Conservation (phyloP, 352 stramenopile genomes). For the Globisporangium orthogonon region DNA sequence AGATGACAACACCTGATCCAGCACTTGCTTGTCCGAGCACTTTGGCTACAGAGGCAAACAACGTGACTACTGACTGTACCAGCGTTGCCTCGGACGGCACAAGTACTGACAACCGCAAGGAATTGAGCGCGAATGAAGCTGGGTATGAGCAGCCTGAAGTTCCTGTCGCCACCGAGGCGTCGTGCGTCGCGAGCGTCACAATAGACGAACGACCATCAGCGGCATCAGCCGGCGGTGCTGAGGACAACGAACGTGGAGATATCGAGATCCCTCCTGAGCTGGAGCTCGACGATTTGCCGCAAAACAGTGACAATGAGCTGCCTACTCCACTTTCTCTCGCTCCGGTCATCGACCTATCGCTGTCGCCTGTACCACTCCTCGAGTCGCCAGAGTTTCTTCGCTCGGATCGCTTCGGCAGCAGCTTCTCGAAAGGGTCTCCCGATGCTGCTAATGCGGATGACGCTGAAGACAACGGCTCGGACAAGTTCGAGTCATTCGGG, state of each 20-base stretch:
- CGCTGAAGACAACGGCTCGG: constrained; percentile 6
- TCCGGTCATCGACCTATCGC: constrained; percentile 5
- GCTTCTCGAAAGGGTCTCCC: neutral
- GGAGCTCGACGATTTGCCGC: neutral
- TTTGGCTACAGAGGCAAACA: neutral
- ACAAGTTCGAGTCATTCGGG: constrained; percentile 32
- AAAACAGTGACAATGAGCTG: neutral
- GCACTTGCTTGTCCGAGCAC: neutral
- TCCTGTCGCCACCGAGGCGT: neutral
- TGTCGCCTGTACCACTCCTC: constrained; percentile 10
- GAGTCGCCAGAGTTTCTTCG: constrained; percentile 6
- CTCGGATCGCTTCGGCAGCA: constrained; percentile 2
- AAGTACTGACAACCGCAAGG: neutral
- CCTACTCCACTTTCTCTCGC: neutral
- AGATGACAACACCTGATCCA: neutral
- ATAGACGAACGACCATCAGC: neutral
- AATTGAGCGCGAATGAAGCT: neutral
- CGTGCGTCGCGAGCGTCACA: neutral
- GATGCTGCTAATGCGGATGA: neutral
- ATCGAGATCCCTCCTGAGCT: neutral
- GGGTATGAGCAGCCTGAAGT: neutral
- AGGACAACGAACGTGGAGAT: neutral
- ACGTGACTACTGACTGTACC: no score
- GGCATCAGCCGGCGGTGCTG: no score
- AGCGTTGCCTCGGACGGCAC: neutral